These are phyloP conservation scores for Pythium monospermum DNA, from an alignment of 352 stramenopile genomes.

Conservation along the genomic window DNA sequence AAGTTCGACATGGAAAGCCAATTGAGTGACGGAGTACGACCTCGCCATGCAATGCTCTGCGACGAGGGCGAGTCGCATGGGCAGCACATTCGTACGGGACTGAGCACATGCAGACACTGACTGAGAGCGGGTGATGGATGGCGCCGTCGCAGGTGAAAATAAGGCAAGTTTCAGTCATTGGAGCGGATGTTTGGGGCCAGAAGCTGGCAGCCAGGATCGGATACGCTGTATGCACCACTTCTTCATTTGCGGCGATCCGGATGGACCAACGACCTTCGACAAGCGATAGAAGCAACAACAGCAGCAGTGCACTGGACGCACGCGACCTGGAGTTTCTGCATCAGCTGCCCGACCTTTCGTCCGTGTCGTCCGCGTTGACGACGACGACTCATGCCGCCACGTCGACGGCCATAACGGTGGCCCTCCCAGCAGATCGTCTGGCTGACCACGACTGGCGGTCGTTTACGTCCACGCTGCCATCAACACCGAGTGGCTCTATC, in stretches of 20 bases:
- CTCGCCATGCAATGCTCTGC: too few species aligned
- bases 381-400: not conserved
- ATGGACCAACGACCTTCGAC: not conserved
- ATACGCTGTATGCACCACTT: not conserved
- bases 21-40: too few species aligned
- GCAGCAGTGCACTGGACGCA: not conserved
- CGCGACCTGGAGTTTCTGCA: constrained; percentile 20
- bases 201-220: not conserved
- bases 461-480: constrained; percentile 16
- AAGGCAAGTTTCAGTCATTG: constrained; percentile 21
- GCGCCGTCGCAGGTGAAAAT: constrained; percentile 1
- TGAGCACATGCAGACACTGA: constrained; percentile 2
- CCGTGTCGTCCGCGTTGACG: not conserved
- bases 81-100: constrained; percentile 9
- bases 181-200: constrained; percentile 4
- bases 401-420: too few species aligned
- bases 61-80: not conserved
- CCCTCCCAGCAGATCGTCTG: not conserved
- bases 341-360: constrained; percentile 9
- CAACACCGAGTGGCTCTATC: constrained; percentile 1
- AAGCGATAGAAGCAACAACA: not conserved
- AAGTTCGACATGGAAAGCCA: not conserved
- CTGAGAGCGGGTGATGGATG: constrained; percentile 18
- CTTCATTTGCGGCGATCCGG: not conserved
- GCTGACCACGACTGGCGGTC: constrained; percentile 12